Percentiles rank a stretch among this genome's conserved stretches.
These are phyloP conservation scores for Tritrichomonas musculus DNA, from an alignment of 208 protist genomes.

Conservation along the genomic window DNA sequence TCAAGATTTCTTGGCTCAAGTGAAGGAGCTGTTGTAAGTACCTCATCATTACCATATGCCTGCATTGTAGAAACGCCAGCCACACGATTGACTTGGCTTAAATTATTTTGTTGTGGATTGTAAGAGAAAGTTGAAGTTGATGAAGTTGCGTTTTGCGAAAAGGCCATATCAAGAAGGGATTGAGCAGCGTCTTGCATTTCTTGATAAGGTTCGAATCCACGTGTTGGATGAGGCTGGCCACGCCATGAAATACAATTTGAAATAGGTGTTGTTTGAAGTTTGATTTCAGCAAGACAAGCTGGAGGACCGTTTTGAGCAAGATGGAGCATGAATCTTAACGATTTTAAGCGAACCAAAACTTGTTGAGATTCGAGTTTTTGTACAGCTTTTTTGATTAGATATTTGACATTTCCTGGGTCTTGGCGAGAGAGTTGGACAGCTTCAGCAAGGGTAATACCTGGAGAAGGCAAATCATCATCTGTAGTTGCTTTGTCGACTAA, in stretches of 20 bases:
- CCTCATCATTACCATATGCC: neutral
- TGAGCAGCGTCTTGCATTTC: slow-evolving; percentile 11
- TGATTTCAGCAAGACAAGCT: neutral
- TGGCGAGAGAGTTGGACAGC: neutral
- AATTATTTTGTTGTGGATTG: neutral
- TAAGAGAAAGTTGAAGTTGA: neutral
- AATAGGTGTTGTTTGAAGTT: neutral
- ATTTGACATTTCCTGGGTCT: neutral
- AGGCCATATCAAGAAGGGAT: neutral
- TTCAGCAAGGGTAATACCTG: neutral
- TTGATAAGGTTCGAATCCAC: neutral
- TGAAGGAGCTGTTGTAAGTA: neutral
- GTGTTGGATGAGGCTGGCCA: neutral
- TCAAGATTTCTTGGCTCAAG: neutral
- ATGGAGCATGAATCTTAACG: neutral
- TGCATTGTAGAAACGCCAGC: neutral
- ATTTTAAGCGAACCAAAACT: neutral
- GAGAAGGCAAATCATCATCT: neutral
- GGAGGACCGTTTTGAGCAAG: slow-evolving; percentile 12
- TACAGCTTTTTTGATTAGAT: neutral
- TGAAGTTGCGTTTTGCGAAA: neutral
- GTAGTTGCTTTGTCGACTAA: neutral
- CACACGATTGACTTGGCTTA: neutral
- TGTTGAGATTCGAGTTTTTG: neutral
- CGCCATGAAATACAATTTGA: neutral